Evolutionary conservation across 495 filamentous ascomycete species (phyloP), one percentile per base, ranked within the genome.

Genomic region (Penicillium cataractarum): DNA sequence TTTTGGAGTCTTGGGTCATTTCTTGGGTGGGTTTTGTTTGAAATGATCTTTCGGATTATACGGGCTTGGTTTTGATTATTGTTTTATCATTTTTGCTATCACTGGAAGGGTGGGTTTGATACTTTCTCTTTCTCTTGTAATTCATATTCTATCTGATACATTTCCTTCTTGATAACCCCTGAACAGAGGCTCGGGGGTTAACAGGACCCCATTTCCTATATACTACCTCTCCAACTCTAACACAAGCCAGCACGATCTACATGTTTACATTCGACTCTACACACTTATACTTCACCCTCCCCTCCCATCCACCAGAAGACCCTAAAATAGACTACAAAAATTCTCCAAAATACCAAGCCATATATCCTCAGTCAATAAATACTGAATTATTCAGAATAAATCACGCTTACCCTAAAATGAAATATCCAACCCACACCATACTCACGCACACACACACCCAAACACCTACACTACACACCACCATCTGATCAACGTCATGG

Each of bases 121-220:
- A 1, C n/a, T 29, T 8, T 29, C 17, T n/a, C 6, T 17, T 2
- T 6, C 46, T 7, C 13, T 50, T 27, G 2, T 29, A 2, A 17
- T 50, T 24, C 4, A 13, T 26, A 7, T 4, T 27, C 9, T 27
- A 3, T 29, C 26, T 26, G 26, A 26, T 50, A n/a, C 42, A 22
- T 39, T 39, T 17, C 13, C 13, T 39, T 39, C 35, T 39, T 39
- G 15, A 4, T 3, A 17, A 39, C 13, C 10, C 17, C 17, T 7
- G 21, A 24, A 46, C n/a, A 22, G 24, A 50, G 46, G 10, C 46
- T 50, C 24, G 9, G 24, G 46, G 46, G 46, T 50, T 50, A 15
- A 66, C 61, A 57, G 21, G 56, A 70, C 57, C 58, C 67, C 67
- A 63, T 70, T 66, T 4, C 7, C 40, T 24, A n/a, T 21, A 15